These are phyloP conservation scores for Bothriochloa decipiens DNA, from an alignment of 176 grass and related monocot species.

Conservation along the genomic window DNA sequence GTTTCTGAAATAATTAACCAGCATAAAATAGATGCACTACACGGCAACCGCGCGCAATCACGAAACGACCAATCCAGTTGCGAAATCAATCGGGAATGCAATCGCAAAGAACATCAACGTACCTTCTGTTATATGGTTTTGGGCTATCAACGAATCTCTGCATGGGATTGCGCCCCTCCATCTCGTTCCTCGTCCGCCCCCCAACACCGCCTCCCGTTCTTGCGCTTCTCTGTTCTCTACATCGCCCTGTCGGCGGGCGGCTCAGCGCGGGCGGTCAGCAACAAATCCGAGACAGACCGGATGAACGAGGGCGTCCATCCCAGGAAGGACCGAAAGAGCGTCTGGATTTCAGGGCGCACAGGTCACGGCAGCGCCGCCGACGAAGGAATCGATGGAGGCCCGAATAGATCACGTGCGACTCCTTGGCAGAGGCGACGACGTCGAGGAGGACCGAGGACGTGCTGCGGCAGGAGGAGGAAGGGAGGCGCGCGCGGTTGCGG, in stretches of 20 bases:
- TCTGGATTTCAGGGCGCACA: neutral
- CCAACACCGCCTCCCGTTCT: conserved; percentile 11
- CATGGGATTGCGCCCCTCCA: conserved; percentile 41
- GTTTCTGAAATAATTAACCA: neutral
- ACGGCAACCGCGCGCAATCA: neutral
- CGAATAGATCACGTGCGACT: neutral
- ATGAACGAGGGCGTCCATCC: neutral
- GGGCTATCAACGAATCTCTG: conserved; percentile 34
- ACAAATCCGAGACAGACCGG: neutral
- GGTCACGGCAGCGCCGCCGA: neutral
- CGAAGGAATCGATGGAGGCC: neutral
- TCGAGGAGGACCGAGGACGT: neutral
- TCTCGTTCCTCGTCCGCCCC: neutral
- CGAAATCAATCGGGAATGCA: neutral
- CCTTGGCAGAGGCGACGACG: neutral
- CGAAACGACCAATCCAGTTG: neutral
- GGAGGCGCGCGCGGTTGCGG: neutral
- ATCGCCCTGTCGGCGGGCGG: conserved; percentile 13
- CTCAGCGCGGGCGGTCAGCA: neutral
- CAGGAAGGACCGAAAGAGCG: neutral
- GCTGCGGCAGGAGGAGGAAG: no score
- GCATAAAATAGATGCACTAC: neutral
- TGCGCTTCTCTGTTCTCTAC: conserved; percentile 17
- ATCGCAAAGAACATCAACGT: neutral
- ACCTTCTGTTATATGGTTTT: conserved; percentile 35